Conservation (phyloP, 257 asterid species). For the Capsicum chinense region DNA sequence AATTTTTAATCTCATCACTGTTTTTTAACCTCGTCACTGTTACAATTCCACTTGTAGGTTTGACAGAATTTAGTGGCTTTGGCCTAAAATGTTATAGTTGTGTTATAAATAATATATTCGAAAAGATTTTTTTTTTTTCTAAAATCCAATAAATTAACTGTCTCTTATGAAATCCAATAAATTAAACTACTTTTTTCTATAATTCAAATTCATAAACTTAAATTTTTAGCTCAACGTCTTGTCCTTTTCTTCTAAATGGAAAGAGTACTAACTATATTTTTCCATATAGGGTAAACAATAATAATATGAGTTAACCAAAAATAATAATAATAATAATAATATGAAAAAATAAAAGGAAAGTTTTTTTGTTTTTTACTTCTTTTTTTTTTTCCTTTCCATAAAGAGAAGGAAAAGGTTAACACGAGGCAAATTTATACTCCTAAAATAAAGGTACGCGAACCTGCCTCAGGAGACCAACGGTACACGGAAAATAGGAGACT, state of each 20-base stretch:
- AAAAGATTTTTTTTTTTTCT: too few species aligned
- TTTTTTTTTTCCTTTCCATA: too few species aligned
- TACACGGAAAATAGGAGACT: conserved; percentile 48
- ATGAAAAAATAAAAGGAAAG: neutral
- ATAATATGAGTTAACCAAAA: neutral
- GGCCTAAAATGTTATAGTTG: neutral
- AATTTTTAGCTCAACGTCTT: too few species aligned
- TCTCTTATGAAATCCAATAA: too few species aligned
- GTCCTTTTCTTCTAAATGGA: neutral
- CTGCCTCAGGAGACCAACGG: conserved; percentile 51
- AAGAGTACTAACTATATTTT: neutral
- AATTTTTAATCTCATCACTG: too few species aligned
- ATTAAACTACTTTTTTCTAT: too few species aligned
- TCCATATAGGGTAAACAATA: neutral
- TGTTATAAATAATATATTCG: too few species aligned
- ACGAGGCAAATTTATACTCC: conserved; percentile 15
- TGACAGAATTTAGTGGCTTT: neutral
- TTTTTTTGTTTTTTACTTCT: neutral
- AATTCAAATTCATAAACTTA: too few species aligned
- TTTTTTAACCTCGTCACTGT: too few species aligned
- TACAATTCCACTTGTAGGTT: neutral
- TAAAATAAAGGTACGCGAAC: conserved; percentile 50
- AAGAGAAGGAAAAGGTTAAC: too few species aligned
- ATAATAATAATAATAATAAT: neutral
- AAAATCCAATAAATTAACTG: too few species aligned